Percentiles rank a stretch among this genome's conserved stretches.
Conservation (phyloP, 2,329 filamentous ascomycete genomes). For the Monosporascus sp. region DNA sequence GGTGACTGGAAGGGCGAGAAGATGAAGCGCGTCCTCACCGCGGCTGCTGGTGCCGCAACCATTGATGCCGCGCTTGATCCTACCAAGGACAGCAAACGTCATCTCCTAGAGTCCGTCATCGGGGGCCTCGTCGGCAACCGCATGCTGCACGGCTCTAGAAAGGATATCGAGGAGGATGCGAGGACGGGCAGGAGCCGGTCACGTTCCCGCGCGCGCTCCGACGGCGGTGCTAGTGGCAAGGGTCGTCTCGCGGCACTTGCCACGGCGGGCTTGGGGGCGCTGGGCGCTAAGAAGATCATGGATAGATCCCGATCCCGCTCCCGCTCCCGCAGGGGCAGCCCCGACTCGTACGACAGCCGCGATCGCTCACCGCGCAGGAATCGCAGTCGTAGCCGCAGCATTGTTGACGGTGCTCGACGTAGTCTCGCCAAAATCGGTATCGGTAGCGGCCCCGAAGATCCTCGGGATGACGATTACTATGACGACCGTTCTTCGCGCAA, state of each 20-base stretch:
- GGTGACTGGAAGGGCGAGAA: slow-evolving; percentile 89
- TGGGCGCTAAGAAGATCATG: slow-evolving; percentile 56
- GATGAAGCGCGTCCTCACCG: slow-evolving; percentile 84
- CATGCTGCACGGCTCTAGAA: slow-evolving; percentile 72
- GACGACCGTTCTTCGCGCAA: slow-evolving; percentile 32
- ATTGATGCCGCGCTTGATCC: slow-evolving; percentile 74
- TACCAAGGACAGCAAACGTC: slow-evolving; percentile 71
- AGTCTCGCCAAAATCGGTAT: slow-evolving; percentile 58
- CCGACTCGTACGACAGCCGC: slow-evolving; percentile 41
- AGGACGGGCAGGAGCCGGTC: slow-evolving; percentile 61
- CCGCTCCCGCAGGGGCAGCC: slow-evolving; percentile 47
- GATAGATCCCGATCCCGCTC: slow-evolving; percentile 44
- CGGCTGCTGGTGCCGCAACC: slow-evolving; percentile 77
- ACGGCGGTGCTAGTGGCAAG: slow-evolving; percentile 39
- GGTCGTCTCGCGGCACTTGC: slow-evolving; percentile 57
- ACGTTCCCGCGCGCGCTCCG: slow-evolving; percentile 58
- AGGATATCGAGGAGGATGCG: slow-evolving; percentile 57
- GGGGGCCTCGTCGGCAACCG: slow-evolving; percentile 84
- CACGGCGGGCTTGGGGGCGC: slow-evolving; percentile 54
- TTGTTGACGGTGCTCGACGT: slow-evolving; percentile 58
- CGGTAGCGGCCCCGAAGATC: slow-evolving; percentile 41
- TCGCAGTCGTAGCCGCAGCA: slow-evolving; percentile 57
- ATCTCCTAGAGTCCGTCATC: slow-evolving; percentile 80
- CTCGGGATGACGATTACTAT: slow-evolving; percentile 39
- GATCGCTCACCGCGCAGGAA: slow-evolving; percentile 34